Percentiles rank a stretch among this genome's conserved stretches.
Conservation (phyloP, 2,329 filamentous ascomycete species). For the Thermoascus crustaceus region DNA sequence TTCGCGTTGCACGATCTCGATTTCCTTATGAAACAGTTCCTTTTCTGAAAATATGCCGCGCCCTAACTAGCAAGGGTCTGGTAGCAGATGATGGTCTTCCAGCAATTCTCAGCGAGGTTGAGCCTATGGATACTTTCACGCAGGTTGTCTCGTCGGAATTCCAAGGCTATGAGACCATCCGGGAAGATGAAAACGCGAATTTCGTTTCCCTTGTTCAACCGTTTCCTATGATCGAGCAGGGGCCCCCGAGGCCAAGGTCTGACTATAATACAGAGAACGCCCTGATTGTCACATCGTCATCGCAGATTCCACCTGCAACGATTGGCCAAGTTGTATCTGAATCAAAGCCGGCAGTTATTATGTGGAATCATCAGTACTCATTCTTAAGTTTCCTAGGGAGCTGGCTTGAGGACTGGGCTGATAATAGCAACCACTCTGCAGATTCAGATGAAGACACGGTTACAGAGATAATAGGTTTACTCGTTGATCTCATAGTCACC, state of each 20-base stretch:
- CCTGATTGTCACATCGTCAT: conserved; percentile 28
- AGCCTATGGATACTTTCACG: conserved; percentile 65
- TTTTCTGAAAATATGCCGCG: conserved; percentile 64
- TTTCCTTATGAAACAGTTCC: conserved; percentile 82
- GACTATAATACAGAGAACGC: conserved; percentile 20
- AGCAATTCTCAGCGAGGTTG: conserved; percentile 55
- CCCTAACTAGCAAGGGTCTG: conserved; percentile 45
- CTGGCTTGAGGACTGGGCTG: conserved; percentile 45
- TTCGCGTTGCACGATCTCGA: conserved; percentile 62
- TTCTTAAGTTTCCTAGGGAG: conserved; percentile 71
- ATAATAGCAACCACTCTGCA: conserved; percentile 43
- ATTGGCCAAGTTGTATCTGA: conserved; percentile 62
- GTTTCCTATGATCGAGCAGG: conserved; percentile 43
- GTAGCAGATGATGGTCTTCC: conserved; percentile 41
- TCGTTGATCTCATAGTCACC: conserved; percentile 60
- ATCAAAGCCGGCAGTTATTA: conserved; percentile 63
- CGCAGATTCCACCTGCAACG: conserved; percentile 30
- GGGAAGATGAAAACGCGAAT: conserved; percentile 81
- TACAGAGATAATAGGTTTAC: conserved; percentile 63
- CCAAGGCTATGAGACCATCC: conserved; percentile 64
- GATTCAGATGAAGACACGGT: conserved; percentile 54
- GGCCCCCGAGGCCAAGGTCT: conserved; percentile 16
- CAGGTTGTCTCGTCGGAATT: conserved; percentile 67
- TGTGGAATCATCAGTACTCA: conserved; percentile 70
- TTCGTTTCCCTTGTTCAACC: conserved; percentile 56